phyloP scores from a whole-genome alignment of 2,329 filamentous ascomycete genomes.

The Diaporthe eres region DNA sequence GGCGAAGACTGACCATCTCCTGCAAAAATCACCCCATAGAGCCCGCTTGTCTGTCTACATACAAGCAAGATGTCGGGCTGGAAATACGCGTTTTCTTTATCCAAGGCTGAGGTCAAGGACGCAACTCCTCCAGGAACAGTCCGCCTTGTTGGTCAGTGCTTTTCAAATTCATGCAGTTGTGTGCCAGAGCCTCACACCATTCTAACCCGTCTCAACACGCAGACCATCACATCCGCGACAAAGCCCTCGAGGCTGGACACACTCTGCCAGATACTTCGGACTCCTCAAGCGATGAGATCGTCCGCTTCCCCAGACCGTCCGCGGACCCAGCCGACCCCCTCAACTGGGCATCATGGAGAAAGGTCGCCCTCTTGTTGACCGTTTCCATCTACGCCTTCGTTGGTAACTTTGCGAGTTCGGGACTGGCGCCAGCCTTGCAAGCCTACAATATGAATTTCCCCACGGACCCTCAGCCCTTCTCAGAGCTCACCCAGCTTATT shows the following conservation, averaged over 20 bases:
- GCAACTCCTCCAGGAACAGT: constrained; percentile 22
- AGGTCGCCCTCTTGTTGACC: constrained; percentile 45
- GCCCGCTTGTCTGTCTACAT: background rate
- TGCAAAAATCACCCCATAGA: background rate
- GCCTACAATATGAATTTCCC: constrained; percentile 52
- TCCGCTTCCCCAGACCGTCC: constrained; percentile 17
- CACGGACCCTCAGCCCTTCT: constrained; percentile 43
- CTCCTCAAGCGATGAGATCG: constrained; percentile 17
- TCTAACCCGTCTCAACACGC: background rate
- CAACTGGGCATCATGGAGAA: constrained; percentile 25
- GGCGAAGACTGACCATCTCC: constrained; percentile 6
- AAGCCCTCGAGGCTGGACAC: constrained; percentile 22
- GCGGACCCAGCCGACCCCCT: constrained; percentile 23
- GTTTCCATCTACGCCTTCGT: constrained; percentile 52
- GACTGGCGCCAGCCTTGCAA: constrained; percentile 51
- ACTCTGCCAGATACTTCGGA: background rate
- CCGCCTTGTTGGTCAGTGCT: constrained; percentile 31
- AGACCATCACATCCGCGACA: constrained; percentile 24
- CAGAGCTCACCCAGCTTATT: constrained; percentile 50
- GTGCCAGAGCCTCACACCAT: background rate
- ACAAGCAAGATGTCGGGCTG: constrained; percentile 21
- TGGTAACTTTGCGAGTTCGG: constrained; percentile 51
- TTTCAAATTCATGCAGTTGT: background rate
- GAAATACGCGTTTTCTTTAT: constrained; percentile 13
- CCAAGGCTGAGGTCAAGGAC: constrained; percentile 31